These are phyloP conservation scores for Vitis hybrid DNA, from an alignment of 177 flowering plant species.

Conservation along the genomic window DNA sequence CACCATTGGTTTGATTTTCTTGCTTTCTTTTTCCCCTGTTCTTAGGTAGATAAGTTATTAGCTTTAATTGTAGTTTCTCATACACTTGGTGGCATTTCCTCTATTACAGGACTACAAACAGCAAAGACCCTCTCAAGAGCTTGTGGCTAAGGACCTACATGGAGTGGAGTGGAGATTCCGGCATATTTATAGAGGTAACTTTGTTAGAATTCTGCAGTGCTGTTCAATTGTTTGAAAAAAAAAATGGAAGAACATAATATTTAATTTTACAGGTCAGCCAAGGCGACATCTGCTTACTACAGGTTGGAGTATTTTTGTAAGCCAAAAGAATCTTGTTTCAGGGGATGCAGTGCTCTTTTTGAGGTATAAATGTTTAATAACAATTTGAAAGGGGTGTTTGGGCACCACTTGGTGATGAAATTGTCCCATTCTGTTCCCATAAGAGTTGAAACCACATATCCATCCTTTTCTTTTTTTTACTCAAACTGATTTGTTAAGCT, in stretches of 20 bases:
- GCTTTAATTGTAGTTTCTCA: not conserved
- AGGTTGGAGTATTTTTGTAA: conserved; percentile 89
- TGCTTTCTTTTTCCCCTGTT: not conserved
- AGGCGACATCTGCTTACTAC: conserved; percentile 92
- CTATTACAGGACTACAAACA: conserved; percentile 73
- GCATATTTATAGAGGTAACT: conserved; percentile 88
- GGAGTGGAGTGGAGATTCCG: conserved; percentile 96
- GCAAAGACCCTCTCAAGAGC: conserved; percentile 95
- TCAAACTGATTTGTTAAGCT: too few relatives aligned
- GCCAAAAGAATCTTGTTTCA: conserved; percentile 77
- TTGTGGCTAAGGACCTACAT: conserved; percentile 87
- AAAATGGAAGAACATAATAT: not conserved
- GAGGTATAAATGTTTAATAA: conserved; percentile 42
- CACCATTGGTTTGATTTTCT: conserved; percentile 58
- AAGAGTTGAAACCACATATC: not conserved
- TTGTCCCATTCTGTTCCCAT: not conserved
- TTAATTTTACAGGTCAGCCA: conserved; percentile 73
- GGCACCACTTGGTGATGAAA: not conserved
- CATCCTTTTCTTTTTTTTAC: too few relatives aligned
- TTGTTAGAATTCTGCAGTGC: conserved; percentile 1
- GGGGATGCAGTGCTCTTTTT: conserved; percentile 93
- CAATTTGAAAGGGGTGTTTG: not conserved
- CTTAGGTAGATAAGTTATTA: conserved; percentile 1
- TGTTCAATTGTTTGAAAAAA: not conserved
- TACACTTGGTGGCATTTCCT: conserved; percentile 6